Percentiles rank a stretch among this genome's conserved stretches.
These are phyloP conservation scores for Globisporangium polare DNA, from an alignment of 352 stramenopile genomes.

Conservation along the genomic window DNA sequence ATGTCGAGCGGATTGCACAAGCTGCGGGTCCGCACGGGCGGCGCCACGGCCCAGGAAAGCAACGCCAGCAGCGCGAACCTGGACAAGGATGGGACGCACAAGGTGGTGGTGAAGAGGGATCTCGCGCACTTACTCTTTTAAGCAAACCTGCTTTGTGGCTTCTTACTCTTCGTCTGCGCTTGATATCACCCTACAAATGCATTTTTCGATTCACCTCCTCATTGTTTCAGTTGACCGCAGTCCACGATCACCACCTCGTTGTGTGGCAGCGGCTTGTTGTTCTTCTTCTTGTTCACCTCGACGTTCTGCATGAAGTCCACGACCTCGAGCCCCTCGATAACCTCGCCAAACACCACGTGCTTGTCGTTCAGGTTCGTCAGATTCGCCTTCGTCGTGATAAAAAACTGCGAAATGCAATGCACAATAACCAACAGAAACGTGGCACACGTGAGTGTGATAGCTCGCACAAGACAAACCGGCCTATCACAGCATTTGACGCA, in stretches of 20 bases:
- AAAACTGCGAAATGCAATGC: slow-evolving; percentile 40
- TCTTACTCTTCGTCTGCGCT: neutral
- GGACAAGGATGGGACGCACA: slow-evolving; percentile 42
- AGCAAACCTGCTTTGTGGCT: neutral
- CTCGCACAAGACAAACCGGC: neutral
- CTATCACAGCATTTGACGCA: slow-evolving; percentile 17
- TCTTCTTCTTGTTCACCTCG: slow-evolving; percentile 41
- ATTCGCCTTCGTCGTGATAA: slow-evolving; percentile 66
- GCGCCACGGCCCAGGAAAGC: slow-evolving; percentile 21
- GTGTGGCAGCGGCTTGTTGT: slow-evolving; percentile 41
- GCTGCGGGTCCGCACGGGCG: slow-evolving; percentile 42
- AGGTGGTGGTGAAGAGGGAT: slow-evolving; percentile 56
- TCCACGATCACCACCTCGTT: slow-evolving; percentile 65
- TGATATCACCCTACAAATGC: slow-evolving; percentile 1
- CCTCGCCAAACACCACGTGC: slow-evolving; percentile 96
- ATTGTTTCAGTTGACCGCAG: slow-evolving; percentile 44
- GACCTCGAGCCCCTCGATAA: slow-evolving; percentile 77
- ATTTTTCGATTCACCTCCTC: neutral
- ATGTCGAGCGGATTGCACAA: slow-evolving; percentile 54
- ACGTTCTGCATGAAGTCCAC: slow-evolving; percentile 69
- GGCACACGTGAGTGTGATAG: no score
- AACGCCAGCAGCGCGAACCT: slow-evolving; percentile 8
- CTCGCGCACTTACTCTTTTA: slow-evolving; percentile 65
- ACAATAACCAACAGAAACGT: neutral
- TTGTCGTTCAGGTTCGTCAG: slow-evolving; percentile 89